A percentile compares a stretch with the other conserved stretches of the same genome.
Evolutionary conservation across 2,329 filamentous ascomycete genomes (phyloP).

Genomic region (Peltaster fructicola): DNA sequence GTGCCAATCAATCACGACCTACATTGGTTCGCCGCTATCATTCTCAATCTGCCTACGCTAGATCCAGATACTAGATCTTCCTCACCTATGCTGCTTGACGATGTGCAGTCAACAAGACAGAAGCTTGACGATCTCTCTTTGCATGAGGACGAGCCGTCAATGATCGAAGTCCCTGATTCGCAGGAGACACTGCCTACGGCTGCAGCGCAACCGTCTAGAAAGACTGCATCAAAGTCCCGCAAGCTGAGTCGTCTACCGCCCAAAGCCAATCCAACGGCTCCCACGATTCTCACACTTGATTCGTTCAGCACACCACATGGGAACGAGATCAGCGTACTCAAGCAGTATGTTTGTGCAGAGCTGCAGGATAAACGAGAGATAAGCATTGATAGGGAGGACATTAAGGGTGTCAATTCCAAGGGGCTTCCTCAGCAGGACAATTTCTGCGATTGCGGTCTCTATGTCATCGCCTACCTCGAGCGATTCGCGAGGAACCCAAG

Average conservation of each 20-base stretch:
- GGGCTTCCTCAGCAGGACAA: constrained; percentile 68
- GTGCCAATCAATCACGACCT: constrained; percentile 72
- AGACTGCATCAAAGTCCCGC: constrained; percentile 6
- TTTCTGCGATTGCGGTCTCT: constrained; percentile 77
- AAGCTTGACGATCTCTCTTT: too few species aligned
- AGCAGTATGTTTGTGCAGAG: constrained; percentile 61
- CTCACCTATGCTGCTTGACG: too few species aligned
- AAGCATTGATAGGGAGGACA: constrained; percentile 25
- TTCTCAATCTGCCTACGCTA: constrained; percentile 70
- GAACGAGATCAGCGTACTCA: constrained; percentile 48
- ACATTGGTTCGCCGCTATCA: constrained; percentile 93
- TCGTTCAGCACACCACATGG: constrained; percentile 54
- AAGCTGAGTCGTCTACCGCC: constrained; percentile 7
- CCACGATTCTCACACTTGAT: constrained; percentile 72
- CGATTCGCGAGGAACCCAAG: constrained; percentile 65
- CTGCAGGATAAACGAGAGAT: constrained; percentile 43
- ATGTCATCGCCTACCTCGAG: constrained; percentile 66
- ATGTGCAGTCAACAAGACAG: background rate
- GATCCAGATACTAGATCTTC: constrained; percentile 4
- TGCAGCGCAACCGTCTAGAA: constrained; percentile 1
- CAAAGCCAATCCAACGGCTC: constrained; percentile 22
- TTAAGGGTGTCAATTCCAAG: constrained; percentile 51
- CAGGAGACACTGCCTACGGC: constrained; percentile 1
- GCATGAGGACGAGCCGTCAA: constrained; percentile 4
- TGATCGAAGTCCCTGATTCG: constrained; percentile 4